Percentiles rank a stretch among this genome's conserved stretches.
These are phyloP conservation scores for Aspergillus floridensis DNA, from an alignment of 2,329 filamentous ascomycete genomes.

Conservation along the genomic window DNA sequence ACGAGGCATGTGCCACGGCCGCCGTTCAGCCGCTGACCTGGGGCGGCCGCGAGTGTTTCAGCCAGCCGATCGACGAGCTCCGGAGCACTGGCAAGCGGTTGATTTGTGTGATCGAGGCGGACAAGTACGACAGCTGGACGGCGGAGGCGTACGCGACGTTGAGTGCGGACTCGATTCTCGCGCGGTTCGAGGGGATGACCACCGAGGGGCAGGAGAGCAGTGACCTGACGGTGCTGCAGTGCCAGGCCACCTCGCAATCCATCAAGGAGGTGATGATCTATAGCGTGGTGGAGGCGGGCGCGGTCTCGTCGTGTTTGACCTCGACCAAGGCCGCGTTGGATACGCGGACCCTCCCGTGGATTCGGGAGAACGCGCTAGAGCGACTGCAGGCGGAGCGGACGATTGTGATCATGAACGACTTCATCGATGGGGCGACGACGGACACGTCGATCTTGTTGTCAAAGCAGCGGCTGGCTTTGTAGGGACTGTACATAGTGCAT, in stretches of 20 bases:
- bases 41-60: conserved; percentile 1
- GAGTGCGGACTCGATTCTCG: not conserved
- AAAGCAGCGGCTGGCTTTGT: not conserved
- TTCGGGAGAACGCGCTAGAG: not conserved
- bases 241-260: conserved; percentile 5
- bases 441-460: conserved; percentile 3
- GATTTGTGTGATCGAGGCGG: conserved; percentile 3
- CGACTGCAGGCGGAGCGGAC: conserved; percentile 1
- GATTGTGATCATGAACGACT: conserved; percentile 6
- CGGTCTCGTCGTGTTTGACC: not conserved
- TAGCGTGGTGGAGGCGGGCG: not conserved
- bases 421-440: not conserved
- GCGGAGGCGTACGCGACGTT: conserved; percentile 2
- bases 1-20: not conserved
- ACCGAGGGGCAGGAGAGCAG: not conserved
- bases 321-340: conserved; percentile 3
- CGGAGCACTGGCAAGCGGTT: not conserved
- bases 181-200: conserved; percentile 1
- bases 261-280: conserved; percentile 6
- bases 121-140: conserved; percentile 7
- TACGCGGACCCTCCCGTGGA: conserved; percentile 4
- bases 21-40: not conserved
- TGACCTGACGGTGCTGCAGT: conserved; percentile 4
- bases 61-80: conserved; percentile 1
- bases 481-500: not conserved